These are phyloP conservation scores for Phylloboletellus chloephorus DNA, from an alignment of 1,284 basidiomycete genomes.

Conservation along the genomic window DNA sequence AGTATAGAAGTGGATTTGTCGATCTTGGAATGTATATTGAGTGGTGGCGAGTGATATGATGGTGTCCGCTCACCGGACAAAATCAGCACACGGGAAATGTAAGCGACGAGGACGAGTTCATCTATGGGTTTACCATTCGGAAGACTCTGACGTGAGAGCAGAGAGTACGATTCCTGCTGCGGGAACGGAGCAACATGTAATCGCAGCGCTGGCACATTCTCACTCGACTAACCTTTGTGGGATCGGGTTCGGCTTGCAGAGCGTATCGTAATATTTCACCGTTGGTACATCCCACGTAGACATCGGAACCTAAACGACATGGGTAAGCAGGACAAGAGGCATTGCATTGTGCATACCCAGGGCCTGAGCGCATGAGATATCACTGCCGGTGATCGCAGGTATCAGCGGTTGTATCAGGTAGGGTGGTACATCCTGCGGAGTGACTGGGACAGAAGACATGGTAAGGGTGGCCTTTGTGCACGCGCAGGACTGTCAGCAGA, in stretches of 20 bases:
- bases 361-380: constrained; percentile 40
- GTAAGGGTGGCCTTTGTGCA: constrained; percentile 9
- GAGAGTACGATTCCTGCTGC: constrained; percentile 58
- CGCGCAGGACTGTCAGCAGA: background rate
- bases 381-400: constrained; percentile 36
- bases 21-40: constrained; percentile 43
- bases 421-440: constrained; percentile 46
- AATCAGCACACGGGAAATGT: constrained; percentile 65
- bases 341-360: constrained; percentile 38
- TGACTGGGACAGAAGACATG: constrained; percentile 20
- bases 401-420: constrained; percentile 55
- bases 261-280: constrained; percentile 66
- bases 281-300: constrained; percentile 70
- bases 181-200: background rate
- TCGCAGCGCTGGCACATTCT: background rate
- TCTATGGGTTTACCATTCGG: constrained; percentile 63
- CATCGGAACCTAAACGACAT: constrained; percentile 50
- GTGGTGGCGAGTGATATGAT: background rate
- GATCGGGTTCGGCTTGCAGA: constrained; percentile 47
- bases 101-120: constrained; percentile 73
- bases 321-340: constrained; percentile 7
- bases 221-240: constrained; percentile 41
- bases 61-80: constrained; percentile 51
- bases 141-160: constrained; percentile 63
- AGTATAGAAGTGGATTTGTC: constrained; percentile 73